phyloP scores from a whole-genome alignment of 164 flowering plant genomes.

The Dillenia turbinata region DNA sequence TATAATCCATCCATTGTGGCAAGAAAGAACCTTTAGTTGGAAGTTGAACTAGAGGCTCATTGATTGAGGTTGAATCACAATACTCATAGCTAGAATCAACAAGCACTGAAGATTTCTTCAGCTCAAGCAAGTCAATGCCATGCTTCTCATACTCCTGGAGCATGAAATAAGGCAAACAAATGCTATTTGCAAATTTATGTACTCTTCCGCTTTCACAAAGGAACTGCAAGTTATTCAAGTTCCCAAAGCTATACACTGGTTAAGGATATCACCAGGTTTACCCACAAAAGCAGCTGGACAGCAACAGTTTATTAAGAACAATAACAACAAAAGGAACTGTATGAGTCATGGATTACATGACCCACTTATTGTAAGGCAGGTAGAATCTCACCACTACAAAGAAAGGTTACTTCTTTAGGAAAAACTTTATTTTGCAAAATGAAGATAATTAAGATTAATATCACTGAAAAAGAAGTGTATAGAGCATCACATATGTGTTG shows the following conservation, averaged over 20 bases:
- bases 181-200: constrained; percentile 92
- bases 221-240: constrained; percentile 86
- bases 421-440: too few species aligned
- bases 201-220: constrained; percentile 93
- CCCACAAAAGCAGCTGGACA: too few species aligned
- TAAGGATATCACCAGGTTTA: constrained; percentile 32
- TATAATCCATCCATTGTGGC: constrained; percentile 64
- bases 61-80: constrained; percentile 8
- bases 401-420: too few species aligned
- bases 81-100: constrained; percentile 19
- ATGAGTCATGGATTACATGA: too few species aligned
- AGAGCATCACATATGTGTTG: too few species aligned
- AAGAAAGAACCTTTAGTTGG: constrained; percentile 22
- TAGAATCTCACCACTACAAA: too few species aligned
- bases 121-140: constrained; percentile 18
- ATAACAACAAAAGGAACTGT: background rate
- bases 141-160: constrained; percentile 61
- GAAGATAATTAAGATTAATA: too few species aligned
- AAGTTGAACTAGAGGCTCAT: constrained; percentile 18
- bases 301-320: background rate
- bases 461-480: too few species aligned
- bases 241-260: constrained; percentile 70
- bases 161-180: constrained; percentile 80
- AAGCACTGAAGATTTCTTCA: constrained; percentile 20
- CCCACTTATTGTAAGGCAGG: too few species aligned